Evolutionary conservation across 495 filamentous ascomycete species (phyloP), one percentile per base, ranked within the genome.

Genomic region (Penicillium waksmanii): DNA sequence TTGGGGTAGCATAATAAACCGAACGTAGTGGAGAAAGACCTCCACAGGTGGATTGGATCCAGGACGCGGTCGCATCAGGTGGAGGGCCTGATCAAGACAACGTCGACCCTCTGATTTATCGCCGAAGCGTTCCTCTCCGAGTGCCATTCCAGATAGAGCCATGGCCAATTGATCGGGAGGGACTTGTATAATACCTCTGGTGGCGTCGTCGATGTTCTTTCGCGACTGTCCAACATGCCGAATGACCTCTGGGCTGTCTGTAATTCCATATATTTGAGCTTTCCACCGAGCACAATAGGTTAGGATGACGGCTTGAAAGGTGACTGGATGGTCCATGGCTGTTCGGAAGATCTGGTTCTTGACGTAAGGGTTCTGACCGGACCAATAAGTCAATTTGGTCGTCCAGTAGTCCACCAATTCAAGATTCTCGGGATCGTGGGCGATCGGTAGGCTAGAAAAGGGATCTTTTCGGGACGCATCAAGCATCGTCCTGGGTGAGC

Each of bases 111-210:
- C 51, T 17, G 65, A 35, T 44, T 72, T 73, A 52, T 55, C 64
- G 3, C 77, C 77, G 40, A 76, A 80, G 35, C 77, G 73, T 46
- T 77, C 72, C 58, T 80, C 77, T n/a, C 72, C 64, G 12, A 80
- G 57, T 7, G 76, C 74, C 62, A 80, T 70, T 11, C 77, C 75
- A 3, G 73, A 60, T 42, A 78, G 46, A 11, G 75, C 68, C 68
- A 77, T 66, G 7, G 67, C 68, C 21, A 80, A 54, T 23, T 57
- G 57, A 53, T 76, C 73, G 34, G 66, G 55, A 21, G 70, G 66
- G 12, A 70, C 63, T 12, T 54, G 47, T 9, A 51, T 31, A 18
- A 49, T 44, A 12, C 73, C 71, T 2, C 56, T 50, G 4, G 55
- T 46, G 8, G 64, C 69, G 18, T 75, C 65, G 3, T 69, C 64